A percentile compares a stretch with the other conserved stretches of the same genome.
Evolutionary conservation across 495 filamentous ascomycete species (phyloP).

Genomic region (Aspergillus diversus): DNA sequence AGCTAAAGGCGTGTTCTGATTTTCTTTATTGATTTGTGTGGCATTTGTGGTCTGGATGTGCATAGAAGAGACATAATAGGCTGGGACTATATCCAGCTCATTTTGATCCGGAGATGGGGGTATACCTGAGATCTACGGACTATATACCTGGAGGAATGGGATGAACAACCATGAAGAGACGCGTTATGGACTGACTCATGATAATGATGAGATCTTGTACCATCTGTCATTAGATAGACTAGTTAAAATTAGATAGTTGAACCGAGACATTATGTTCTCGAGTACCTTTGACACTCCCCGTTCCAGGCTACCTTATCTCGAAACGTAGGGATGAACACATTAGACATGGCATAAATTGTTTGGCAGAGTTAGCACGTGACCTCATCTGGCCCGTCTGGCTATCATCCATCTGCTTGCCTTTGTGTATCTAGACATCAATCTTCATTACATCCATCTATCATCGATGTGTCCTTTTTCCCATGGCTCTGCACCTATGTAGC

Average conservation of each 20-base stretch:
- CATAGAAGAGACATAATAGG: slow-evolving; percentile 15
- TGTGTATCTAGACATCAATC: too few relatives aligned
- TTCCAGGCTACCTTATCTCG: too few relatives aligned
- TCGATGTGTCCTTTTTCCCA: too few relatives aligned
- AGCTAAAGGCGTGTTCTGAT: slow-evolving; percentile 11
- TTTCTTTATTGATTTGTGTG: slow-evolving; percentile 9
- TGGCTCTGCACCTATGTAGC: too few relatives aligned
- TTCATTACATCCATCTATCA: too few relatives aligned
- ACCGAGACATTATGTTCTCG: slow-evolving; percentile 3
- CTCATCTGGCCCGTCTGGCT: too few relatives aligned
- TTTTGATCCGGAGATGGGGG: slow-evolving; percentile 10
- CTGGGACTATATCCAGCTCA: background rate
- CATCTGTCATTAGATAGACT: slow-evolving; percentile 22
- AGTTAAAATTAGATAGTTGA: slow-evolving; percentile 12
- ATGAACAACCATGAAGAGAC: slow-evolving; percentile 19
- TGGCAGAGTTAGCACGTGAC: too few relatives aligned
- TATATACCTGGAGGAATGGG: slow-evolving; percentile 20
- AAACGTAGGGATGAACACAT: too few relatives aligned
- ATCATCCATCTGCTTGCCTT: too few relatives aligned
- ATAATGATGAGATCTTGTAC: slow-evolving; percentile 21
- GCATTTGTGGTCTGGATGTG: slow-evolving; percentile 8
- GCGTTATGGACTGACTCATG: slow-evolving; percentile 21
- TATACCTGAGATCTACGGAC: slow-evolving; percentile 9
- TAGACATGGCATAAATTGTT: too few relatives aligned
- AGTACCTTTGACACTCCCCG: background rate